These are phyloP conservation scores for Trichoderma orchidacearum DNA, from an alignment of 495 filamentous ascomycete genomes.

Conservation along the genomic window DNA sequence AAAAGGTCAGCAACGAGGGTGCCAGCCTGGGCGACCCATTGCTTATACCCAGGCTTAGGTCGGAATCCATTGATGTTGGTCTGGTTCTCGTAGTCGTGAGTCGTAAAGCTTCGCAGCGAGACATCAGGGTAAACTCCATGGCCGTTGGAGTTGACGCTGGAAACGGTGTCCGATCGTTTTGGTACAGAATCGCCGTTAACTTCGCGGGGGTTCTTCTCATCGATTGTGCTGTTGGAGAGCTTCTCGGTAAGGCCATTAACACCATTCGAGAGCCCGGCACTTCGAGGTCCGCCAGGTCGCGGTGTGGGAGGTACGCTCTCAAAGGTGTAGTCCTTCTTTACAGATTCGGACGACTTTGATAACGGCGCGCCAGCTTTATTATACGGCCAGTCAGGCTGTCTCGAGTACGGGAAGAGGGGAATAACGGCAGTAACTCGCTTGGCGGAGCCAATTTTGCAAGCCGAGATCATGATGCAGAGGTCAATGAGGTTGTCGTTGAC, in stretches of 20 bases:
- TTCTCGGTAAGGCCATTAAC: constrained; percentile 48
- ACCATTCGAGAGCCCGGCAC: constrained; percentile 47
- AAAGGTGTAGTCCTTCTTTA: constrained; percentile 67
- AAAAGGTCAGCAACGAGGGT: constrained; percentile 89
- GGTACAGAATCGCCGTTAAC: constrained; percentile 2
- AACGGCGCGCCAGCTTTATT: constrained; percentile 86
- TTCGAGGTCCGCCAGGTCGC: constrained; percentile 49
- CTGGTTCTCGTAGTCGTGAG: constrained; percentile 44
- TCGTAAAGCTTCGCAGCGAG: constrained; percentile 25
- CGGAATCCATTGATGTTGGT: constrained; percentile 50
- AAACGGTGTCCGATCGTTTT: constrained; percentile 7
- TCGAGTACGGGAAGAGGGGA: constrained; percentile 89
- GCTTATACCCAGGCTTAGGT: constrained; percentile 84
- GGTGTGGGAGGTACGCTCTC: constrained; percentile 86
- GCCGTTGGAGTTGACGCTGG: constrained; percentile 16
- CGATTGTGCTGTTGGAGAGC: constrained; percentile 42
- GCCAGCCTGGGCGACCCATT: constrained; percentile 96
- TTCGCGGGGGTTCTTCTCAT: background rate
- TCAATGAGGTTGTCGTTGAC: constrained; percentile 96
- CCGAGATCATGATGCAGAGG: constrained; percentile 90
- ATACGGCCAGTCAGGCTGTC: constrained; percentile 92
- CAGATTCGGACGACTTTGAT: constrained; percentile 45
- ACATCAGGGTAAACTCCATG: constrained; percentile 19
- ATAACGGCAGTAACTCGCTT: constrained; percentile 85
- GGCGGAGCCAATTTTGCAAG: constrained; percentile 93